Evolutionary conservation across 2,329 filamentous ascomycete genomes (phyloP).

Genomic region (Cercospora janseana): DNA sequence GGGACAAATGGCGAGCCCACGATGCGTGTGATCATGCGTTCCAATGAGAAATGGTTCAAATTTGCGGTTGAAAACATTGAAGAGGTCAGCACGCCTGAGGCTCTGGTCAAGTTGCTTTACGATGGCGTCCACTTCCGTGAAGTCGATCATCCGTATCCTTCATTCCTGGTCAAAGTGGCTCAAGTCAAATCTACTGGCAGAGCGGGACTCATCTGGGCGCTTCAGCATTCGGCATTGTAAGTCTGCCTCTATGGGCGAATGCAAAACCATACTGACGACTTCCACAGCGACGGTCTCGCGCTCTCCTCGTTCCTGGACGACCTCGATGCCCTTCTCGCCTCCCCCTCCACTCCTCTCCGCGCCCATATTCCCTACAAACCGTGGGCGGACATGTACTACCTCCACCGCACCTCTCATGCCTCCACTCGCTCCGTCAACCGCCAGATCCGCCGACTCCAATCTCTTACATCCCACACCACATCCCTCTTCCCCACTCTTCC

Average conservation of each 20-base stretch:
- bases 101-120: conserved; percentile 8
- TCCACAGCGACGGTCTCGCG: not conserved
- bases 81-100: not conserved
- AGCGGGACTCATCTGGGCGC: conserved; percentile 12
- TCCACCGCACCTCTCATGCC: not conserved
- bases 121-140: conserved; percentile 6
- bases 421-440: not conserved
- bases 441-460: not conserved
- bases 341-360: not conserved
- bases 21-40: conserved; percentile 11
- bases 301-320: conserved; percentile 10
- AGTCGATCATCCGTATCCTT: conserved; percentile 5
- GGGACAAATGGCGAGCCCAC: conserved; percentile 7
- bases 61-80: conserved; percentile 3
- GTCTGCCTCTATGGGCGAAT: not conserved
- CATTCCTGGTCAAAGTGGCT: conserved; percentile 10
- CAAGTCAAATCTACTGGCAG: conserved; percentile 2
- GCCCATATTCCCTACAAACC: conserved; percentile 8
- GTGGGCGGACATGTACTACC: conserved; percentile 4
- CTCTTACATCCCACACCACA: not conserved
- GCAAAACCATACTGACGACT: no score
- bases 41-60: conserved; percentile 13
- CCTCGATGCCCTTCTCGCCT: conserved; percentile 11
- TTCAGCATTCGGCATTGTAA: conserved; percentile 13
- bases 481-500: not conserved